Evolutionary conservation across 2,329 filamentous ascomycete species (phyloP).

Genomic region (Apiospora arundinis): DNA sequence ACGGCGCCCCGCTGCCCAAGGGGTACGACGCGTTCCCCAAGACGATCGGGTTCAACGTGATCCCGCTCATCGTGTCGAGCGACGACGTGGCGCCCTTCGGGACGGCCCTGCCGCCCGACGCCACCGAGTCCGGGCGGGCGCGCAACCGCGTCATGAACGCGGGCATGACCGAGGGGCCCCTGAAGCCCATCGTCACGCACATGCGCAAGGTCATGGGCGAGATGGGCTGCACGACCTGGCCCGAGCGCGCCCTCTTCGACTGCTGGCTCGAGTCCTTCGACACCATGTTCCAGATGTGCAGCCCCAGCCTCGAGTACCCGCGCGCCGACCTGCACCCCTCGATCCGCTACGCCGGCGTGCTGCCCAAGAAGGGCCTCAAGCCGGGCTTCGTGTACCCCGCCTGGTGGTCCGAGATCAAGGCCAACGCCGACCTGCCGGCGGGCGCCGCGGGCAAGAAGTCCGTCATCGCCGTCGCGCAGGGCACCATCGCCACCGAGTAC

Average conservation of each 20-base stretch:
- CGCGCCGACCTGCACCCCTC: conserved; percentile 44
- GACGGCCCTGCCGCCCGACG: conserved; percentile 46
- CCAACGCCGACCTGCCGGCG: conserved; percentile 33
- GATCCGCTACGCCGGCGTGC: conserved; percentile 51
- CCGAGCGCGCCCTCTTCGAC: conserved; percentile 31
- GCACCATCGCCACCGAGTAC: conserved; percentile 49
- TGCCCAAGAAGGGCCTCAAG: conserved; percentile 42
- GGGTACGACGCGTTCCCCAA: conserved; percentile 44
- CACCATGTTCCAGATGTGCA: conserved; percentile 43
- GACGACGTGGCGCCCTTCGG: conserved; percentile 48
- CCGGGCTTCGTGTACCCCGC: conserved; percentile 42
- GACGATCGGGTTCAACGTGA: conserved; percentile 47
- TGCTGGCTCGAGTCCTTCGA: conserved; percentile 40
- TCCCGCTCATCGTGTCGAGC: conserved; percentile 45
- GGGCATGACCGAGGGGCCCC: conserved; percentile 25
- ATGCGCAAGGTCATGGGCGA: conserved; percentile 17
- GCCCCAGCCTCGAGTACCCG: conserved; percentile 44
- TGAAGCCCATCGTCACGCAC: neutral
- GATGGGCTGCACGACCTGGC: neutral
- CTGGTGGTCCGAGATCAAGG: conserved; percentile 53
- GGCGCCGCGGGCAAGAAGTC: conserved; percentile 37
- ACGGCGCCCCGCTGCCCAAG: conserved; percentile 45
- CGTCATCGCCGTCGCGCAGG: conserved; percentile 54
- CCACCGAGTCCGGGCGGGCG: conserved; percentile 42
- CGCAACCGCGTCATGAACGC: conserved; percentile 40